phyloP scores from a whole-genome alignment of 176 grass and related monocot species.

The Triticum timopheevii region DNA sequence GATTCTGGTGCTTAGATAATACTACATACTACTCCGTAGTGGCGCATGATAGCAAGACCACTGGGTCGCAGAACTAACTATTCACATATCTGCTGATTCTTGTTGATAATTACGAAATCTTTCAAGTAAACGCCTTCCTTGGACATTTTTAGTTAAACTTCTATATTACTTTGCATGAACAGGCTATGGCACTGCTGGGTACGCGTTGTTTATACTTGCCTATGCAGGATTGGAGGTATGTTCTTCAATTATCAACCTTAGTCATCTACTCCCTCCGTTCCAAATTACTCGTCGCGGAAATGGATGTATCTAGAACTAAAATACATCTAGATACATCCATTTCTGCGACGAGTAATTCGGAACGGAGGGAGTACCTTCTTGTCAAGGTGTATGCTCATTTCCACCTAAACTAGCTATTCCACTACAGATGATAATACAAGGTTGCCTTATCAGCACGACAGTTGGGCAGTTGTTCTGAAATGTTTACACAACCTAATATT shows the following conservation, averaged over 20 bases:
- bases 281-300: too few relatives aligned
- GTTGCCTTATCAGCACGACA: neutral
- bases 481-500: neutral
- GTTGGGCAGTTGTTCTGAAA: neutral
- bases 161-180: conserved; percentile 23
- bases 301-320: too few relatives aligned
- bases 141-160: neutral
- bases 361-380: neutral
- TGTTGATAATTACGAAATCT: conserved; percentile 14
- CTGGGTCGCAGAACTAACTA: neutral
- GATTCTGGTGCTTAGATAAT: neutral
- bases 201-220: conserved; percentile 85
- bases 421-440: neutral
- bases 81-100: neutral
- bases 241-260: neutral
- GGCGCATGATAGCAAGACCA: neutral
- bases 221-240: conserved; percentile 94
- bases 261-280: too few relatives aligned
- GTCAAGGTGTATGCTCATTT: neutral
- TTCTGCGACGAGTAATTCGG: too few relatives aligned
- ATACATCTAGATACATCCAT: too few relatives aligned
- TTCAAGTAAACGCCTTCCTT: neutral
- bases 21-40: neutral
- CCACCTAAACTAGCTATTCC: neutral
- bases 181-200: conserved; percentile 97